phyloP scores from a whole-genome alignment of 768 basidiomycete genomes.

The Russula ochroleuca region DNA sequence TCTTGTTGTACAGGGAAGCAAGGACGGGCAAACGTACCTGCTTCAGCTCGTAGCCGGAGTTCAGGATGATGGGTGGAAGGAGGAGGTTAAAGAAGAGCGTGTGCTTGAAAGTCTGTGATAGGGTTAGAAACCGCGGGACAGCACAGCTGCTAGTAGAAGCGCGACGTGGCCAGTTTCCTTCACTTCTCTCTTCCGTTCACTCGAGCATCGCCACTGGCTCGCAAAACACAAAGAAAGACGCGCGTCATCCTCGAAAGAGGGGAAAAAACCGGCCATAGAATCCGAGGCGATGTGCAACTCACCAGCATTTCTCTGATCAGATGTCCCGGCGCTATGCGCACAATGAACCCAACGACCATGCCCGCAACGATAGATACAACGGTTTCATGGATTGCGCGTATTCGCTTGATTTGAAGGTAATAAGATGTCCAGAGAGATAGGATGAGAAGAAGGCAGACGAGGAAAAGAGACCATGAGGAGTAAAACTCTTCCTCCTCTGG shows the following conservation, averaged over 20 bases:
- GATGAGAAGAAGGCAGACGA: conserved; percentile 88
- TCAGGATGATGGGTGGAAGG: conserved; percentile 97
- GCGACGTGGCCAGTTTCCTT: conserved; percentile 1
- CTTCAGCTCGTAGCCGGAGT: conserved; percentile 96
- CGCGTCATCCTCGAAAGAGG: neutral
- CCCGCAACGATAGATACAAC: conserved; percentile 93
- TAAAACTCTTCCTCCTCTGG: conserved; percentile 82
- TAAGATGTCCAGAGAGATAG: conserved; percentile 95
- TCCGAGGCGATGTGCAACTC: conserved; percentile 37
- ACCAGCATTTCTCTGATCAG: conserved; percentile 98
- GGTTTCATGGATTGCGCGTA: conserved; percentile 94
- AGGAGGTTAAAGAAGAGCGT: conserved; percentile 97
- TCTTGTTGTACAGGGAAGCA: neutral
- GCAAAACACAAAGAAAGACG: neutral
- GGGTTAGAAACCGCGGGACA: conserved; percentile 1
- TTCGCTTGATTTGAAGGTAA: conserved; percentile 95
- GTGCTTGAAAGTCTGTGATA: conserved; percentile 82
- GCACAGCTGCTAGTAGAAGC: neutral
- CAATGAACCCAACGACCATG: conserved; percentile 90
- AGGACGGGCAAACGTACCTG: conserved; percentile 51
- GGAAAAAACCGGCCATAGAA: neutral
- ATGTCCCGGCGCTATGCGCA: conserved; percentile 85
- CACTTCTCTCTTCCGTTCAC: neutral
- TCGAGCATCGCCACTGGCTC: neutral
- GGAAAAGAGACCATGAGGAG: conserved; percentile 91